Conservation (phyloP, 306 rosid species). For the Dalbergia cochinchinensis region DNA sequence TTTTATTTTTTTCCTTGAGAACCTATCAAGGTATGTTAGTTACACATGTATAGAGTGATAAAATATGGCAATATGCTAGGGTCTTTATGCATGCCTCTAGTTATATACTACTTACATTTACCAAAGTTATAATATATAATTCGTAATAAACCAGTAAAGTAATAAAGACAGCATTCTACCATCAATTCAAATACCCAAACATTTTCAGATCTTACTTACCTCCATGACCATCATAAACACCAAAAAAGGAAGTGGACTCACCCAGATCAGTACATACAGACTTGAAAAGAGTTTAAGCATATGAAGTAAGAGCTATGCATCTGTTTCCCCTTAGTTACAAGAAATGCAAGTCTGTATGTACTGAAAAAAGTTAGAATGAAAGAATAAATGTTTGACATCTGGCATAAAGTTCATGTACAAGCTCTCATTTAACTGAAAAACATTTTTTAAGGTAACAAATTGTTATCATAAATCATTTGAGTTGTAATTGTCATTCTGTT, state of each 20-base stretch:
- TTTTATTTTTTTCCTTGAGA: background rate
- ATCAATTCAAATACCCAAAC: slow-evolving; percentile 30
- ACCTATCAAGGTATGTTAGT: no score
- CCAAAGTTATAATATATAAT: background rate
- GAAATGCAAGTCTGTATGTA: background rate
- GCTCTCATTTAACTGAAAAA: slow-evolving; percentile 5
- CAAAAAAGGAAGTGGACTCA: slow-evolving; percentile 88
- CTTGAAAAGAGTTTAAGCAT: background rate
- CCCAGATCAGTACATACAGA: slow-evolving; percentile 85
- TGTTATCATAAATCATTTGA: background rate
- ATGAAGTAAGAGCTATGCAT: background rate
- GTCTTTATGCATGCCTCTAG: background rate
- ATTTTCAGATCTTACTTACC: slow-evolving; percentile 73
- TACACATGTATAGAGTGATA: background rate
- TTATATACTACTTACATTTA: background rate
- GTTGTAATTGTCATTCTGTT: slow-evolving; percentile 8
- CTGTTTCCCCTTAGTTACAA: slow-evolving; percentile 6
- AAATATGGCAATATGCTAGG: background rate
- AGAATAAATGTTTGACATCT: background rate
- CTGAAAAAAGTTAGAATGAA: background rate
- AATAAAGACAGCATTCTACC: background rate
- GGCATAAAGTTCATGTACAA: background rate
- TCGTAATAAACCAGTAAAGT: no score
- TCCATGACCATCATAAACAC: slow-evolving; percentile 99
- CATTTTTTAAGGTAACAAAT: background rate